Base-by-base conservation (phyloP, 441 rosid genomes). In the Jatropha multifida region DNA sequence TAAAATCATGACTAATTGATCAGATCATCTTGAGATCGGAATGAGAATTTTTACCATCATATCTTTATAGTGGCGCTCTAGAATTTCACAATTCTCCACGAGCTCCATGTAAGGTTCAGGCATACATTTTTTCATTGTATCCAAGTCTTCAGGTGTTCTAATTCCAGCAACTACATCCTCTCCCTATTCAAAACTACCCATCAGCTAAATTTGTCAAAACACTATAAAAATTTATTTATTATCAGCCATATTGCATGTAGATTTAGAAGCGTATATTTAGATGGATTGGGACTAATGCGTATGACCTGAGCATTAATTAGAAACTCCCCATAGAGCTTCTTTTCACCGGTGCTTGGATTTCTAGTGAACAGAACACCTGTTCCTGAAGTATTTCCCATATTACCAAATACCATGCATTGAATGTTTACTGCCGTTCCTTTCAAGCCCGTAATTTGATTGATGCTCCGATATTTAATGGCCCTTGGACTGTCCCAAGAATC, bases 161-260 rank as follows among this genome's bases (percentile, higher is more conserved):
- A 94, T 92, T 72, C 99, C 99, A 0, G 99, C 97, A 70, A 94
- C 99, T 0, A 94, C 97, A 77, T 94, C 99, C 73, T 94, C 99
- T 65, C 99, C 99, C 97, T 93, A 74, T 71, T 59, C 32, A 78
- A 51, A 78, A 44, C 72, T 51, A 74, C 14, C 59, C 62, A 71
- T 81, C 76, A 78, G 70, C 79, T n/a, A 41, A 73, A 68, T 62
- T 49, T 5, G 13, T 79, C 14, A 64, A 15, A 67, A 59, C 18
- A 78, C 32, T 40, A 41, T 48, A 79, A 58, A 74, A 71, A 4
- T 12, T 68, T 55, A 42, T 26, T 54, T 13, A 55, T 27, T 62
- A 65, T 18, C 59, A 18, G 66, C 52, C 20, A 23, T 6, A 56
- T 26, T 55, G 5, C 66, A 67, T 62, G 65, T 38, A 42, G 42